A percentile compares a stretch with the other conserved stretches of the same genome.
Evolutionary conservation across 257 asterid species (phyloP).

Genomic region (Capsicum chinense): DNA sequence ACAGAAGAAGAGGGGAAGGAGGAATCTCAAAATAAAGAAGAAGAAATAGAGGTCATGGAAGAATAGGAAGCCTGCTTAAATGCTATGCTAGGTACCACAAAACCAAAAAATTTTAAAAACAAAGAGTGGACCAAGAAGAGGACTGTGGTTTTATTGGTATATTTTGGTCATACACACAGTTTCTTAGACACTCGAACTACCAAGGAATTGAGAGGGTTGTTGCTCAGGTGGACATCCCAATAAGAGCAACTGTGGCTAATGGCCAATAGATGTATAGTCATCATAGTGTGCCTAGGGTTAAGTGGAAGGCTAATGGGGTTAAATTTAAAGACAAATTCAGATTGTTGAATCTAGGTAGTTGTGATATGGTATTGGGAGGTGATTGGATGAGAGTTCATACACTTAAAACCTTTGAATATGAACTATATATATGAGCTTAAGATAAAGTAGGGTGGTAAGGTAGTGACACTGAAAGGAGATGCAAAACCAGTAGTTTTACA

Average conservation of each 20-base stretch:
- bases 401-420: background rate
- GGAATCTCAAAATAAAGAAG: background rate
- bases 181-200: background rate
- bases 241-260: background rate
- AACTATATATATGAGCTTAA: no score
- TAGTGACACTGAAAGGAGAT: no score
- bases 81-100: background rate
- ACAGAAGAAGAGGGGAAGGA: background rate
- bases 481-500: no score
- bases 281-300: background rate
- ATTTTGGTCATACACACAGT: background rate
- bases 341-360: background rate
- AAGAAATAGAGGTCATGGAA: background rate
- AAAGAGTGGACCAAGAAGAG: background rate
- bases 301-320: no score
- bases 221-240: background rate
- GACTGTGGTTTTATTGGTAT: background rate
- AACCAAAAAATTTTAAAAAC: background rate
- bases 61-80: no score
- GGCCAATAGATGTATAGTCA: background rate
- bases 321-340: background rate
- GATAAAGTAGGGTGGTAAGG: no score
- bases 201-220: background rate
- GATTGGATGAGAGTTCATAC: background rate
- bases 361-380: background rate